phyloP scores from a whole-genome alignment of 176 grass and related monocot species.

The Carex pumila region DNA sequence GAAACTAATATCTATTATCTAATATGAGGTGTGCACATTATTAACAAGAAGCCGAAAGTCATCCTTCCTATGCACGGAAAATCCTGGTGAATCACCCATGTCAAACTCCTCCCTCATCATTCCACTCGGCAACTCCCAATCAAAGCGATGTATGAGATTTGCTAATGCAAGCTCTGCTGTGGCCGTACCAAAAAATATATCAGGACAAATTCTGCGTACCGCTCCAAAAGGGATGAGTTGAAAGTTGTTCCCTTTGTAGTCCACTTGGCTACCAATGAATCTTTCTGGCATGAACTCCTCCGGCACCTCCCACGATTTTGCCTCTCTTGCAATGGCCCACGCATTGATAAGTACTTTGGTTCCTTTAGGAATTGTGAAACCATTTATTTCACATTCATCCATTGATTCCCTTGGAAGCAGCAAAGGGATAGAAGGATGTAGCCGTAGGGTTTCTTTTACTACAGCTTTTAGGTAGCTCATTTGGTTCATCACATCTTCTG shows the following conservation, averaged over 20 bases:
- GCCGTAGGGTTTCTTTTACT: constrained; percentile 35
- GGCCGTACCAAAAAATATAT: too few relatives aligned
- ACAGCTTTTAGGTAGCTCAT: constrained; percentile 32
- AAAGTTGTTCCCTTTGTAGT: constrained; percentile 39
- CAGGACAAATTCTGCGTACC: constrained; percentile 19
- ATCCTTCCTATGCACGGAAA: too few relatives aligned
- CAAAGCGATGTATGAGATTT: too few relatives aligned
- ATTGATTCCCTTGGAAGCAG: constrained; percentile 31
- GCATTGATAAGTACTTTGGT: constrained; percentile 42
- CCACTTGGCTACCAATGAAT: constrained; percentile 26
- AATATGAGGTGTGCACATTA: too few relatives aligned
- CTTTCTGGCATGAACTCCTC: constrained; percentile 53
- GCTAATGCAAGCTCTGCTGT: too few relatives aligned
- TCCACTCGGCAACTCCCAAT: too few relatives aligned
- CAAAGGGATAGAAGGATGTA: constrained; percentile 8
- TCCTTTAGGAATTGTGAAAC: constrained; percentile 26
- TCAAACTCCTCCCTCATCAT: too few relatives aligned
- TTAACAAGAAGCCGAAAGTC: too few relatives aligned
- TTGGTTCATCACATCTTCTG: background rate
- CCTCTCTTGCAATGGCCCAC: constrained; percentile 38
- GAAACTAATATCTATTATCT: too few relatives aligned
- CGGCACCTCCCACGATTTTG: constrained; percentile 32
- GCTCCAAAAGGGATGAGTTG: constrained; percentile 43
- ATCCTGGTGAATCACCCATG: too few relatives aligned
- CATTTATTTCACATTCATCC: constrained; percentile 24